These are phyloP conservation scores for Botryotinia calthae DNA, from an alignment of 2,329 filamentous ascomycete species.

Conservation along the genomic window DNA sequence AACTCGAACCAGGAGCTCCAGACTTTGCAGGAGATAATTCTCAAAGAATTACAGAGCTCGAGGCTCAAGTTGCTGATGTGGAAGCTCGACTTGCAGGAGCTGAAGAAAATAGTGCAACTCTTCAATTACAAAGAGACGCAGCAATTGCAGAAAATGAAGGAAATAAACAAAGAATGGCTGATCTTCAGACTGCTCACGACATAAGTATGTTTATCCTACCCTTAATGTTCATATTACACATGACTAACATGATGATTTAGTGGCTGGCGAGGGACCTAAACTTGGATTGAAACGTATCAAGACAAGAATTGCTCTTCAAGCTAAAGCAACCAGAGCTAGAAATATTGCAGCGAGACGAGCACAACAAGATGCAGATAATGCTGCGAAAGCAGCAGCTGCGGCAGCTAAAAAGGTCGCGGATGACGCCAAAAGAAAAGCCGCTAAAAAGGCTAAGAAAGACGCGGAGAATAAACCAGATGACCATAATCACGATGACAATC, in stretches of 20 bases:
- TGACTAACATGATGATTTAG: background rate
- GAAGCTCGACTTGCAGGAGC: background rate
- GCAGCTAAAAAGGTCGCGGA: background rate
- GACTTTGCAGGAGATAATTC: background rate
- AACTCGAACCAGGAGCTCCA: background rate
- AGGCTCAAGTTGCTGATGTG: background rate
- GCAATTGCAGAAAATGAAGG: background rate
- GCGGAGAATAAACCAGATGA: background rate
- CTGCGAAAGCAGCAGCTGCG: background rate
- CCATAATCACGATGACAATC: background rate
- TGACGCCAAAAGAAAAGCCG: background rate
- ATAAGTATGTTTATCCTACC: background rate
- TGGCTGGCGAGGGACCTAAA: slow-evolving; percentile 10
- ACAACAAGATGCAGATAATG: background rate
- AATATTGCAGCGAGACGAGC: slow-evolving; percentile 5
- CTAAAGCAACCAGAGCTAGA: background rate
- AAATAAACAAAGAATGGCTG: background rate
- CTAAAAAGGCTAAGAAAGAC: background rate
- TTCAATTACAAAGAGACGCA: slow-evolving; percentile 6
- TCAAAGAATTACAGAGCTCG: background rate
- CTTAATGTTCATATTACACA: background rate
- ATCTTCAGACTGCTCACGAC: slow-evolving; percentile 3
- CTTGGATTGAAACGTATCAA: slow-evolving; percentile 13
- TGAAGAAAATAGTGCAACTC: background rate
- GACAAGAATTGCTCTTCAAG: slow-evolving; percentile 11